A percentile compares a stretch with the other conserved stretches of the same genome.
Conservation (phyloP, 108 stramenopile species). For the Conticribra weissflogii region DNA sequence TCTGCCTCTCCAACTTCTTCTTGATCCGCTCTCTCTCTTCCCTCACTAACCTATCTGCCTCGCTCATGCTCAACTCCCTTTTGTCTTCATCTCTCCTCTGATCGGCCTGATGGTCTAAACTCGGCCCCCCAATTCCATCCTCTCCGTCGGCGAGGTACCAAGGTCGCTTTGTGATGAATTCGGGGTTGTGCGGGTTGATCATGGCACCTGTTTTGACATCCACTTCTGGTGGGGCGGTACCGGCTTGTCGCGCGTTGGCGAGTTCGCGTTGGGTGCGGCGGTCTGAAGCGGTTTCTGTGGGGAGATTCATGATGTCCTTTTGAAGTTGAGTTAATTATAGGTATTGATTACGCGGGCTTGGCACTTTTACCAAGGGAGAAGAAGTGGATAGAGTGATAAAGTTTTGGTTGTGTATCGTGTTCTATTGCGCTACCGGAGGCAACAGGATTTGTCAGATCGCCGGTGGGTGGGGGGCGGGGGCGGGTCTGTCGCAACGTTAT, state of each 20-base stretch:
- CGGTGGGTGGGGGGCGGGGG: too few species aligned
- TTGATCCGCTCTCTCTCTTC: constrained; percentile 64
- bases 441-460: too few species aligned
- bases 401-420: too few species aligned
- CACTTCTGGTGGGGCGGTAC: constrained; percentile 79
- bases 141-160: constrained; percentile 94
- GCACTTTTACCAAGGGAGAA: background rate
- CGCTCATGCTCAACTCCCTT: constrained; percentile 50
- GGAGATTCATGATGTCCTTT: background rate
- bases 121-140: constrained; percentile 67
- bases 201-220: constrained; percentile 92
- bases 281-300: constrained; percentile 63
- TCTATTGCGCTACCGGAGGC: too few species aligned
- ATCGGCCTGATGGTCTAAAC: constrained; percentile 89
- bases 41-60: constrained; percentile 64
- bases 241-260: constrained; percentile 81
- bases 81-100: constrained; percentile 52
- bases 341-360: background rate
- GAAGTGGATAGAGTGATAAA: too few species aligned
- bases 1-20: constrained; percentile 36
- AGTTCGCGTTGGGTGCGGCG: constrained; percentile 68
- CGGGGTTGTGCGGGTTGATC: constrained; percentile 99
- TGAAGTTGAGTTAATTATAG: background rate
- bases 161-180: constrained; percentile 98
- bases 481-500: too few species aligned